A percentile compares a stretch with the other conserved stretches of the same genome.
Conservation (phyloP, 139 green algal genomes). For the Micractinium sp. region DNA sequence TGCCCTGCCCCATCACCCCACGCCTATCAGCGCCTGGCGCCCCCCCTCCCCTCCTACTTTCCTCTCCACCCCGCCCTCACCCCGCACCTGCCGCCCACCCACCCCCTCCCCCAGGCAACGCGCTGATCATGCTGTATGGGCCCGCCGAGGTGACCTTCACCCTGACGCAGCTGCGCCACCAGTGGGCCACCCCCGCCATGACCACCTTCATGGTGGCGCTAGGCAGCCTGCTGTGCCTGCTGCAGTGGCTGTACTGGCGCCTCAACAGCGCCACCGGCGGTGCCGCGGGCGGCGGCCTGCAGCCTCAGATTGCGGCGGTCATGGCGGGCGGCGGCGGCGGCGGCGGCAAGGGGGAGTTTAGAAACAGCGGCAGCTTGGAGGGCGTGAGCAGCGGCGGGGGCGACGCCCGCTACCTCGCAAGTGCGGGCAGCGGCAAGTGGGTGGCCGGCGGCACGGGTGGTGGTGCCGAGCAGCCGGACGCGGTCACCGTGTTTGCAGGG, state of each 20-base stretch:
- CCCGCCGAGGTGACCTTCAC: conserved; percentile 52
- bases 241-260: conserved; percentile 45
- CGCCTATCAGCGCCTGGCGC: too few relatives aligned
- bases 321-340: conserved; percentile 13
- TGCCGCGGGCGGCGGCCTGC: neutral
- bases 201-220: conserved; percentile 47
- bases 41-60: too few relatives aligned
- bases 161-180: conserved; percentile 46
- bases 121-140: conserved; percentile 54
- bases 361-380: neutral
- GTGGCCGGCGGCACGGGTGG: neutral
- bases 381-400: neutral
- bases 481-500: conserved; percentile 31
- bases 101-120: conserved; percentile 43
- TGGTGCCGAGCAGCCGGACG: neutral
- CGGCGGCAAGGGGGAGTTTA: neutral
- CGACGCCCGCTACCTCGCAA: neutral
- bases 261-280: neutral
- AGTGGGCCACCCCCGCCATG: conserved; percentile 55
- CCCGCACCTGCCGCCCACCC: neutral
- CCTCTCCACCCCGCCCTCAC: neutral
- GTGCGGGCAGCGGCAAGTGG: conserved; percentile 31
- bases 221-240: conserved; percentile 33
- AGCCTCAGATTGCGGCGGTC: neutral
- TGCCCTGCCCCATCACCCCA: too few relatives aligned